Conservation (phyloP, 2,329 filamentous ascomycete genomes). For the Cadophora luteo-olivacea region DNA sequence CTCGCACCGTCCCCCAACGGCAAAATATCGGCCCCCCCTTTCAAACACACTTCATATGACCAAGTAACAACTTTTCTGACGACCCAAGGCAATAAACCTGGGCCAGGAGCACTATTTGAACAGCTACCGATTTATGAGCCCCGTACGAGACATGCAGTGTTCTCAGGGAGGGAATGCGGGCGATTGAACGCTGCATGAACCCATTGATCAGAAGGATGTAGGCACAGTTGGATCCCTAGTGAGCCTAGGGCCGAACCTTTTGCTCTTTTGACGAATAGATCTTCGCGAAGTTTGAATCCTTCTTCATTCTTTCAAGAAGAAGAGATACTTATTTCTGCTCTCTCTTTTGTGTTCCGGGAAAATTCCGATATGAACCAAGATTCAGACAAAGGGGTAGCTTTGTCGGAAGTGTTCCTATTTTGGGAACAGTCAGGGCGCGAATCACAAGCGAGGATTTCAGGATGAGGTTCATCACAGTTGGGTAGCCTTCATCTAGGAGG, state of each 20-base stretch:
- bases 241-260: neutral
- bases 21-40: neutral
- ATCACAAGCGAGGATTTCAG: neutral
- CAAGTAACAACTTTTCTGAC: neutral
- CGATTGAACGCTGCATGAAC: slow-evolving; percentile 1
- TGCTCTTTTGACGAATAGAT: neutral
- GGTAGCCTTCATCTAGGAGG: too few species aligned
- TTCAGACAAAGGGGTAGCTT: neutral
- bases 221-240: neutral
- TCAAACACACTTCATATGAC: neutral
- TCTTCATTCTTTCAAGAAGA: too few species aligned
- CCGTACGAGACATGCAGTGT: neutral
- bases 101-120: neutral
- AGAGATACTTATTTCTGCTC: too few species aligned
- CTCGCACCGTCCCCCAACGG: neutral
- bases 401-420: neutral
- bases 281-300: too few species aligned
- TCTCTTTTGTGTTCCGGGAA: neutral
- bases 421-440: neutral
- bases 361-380: neutral
- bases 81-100: neutral
- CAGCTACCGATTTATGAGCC: neutral
- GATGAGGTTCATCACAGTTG: neutral
- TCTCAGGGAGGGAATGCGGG: slow-evolving; percentile 2
- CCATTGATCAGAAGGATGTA: neutral